Evolutionary conservation across 768 basidiomycete genomes (phyloP), one percentile per base, ranked within the genome.

Genomic region (Rhizopogon vulgaris): DNA sequence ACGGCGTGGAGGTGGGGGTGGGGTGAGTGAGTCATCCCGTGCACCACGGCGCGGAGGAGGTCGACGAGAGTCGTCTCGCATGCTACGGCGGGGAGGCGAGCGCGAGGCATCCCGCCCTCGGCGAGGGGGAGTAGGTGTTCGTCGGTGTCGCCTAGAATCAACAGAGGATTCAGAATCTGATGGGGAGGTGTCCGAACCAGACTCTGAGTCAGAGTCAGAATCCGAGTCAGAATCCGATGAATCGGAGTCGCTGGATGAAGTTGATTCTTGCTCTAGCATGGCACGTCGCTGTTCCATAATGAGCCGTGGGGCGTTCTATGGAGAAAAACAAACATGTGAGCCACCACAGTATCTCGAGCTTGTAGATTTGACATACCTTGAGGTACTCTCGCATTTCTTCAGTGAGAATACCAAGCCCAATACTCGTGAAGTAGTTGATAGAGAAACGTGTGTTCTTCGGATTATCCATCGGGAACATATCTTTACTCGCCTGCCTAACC

Each of bases 391-490:
- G 79, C 96, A 98, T 97, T 28, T 88, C 88, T 69, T 98, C 94
- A 1, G 96, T 99, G 55, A 97, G 66, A 22, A 79, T 78, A 51
- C 96, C 96, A 54, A 98, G 64, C 0, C 92, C 92, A 58, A 99
- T 85, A 60, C 89, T 92, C 6, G 96, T 99, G 66, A 97, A 96
- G 73, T 98, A 98, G 67, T 96, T 96, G 83, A 95, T 95, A 3
- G 92, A 82, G 65, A 94, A 93, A 49, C 96, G 80, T 1, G 96
- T 98, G 63, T 98, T 89, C 71, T 95, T 96, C 0, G 96, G 96
- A 54, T 94, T 84, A 69, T 97, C 94, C 71, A 85, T 80, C 0
- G 96, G 96, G 84, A 98, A 97, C 86, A 99, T 90, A 38, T 82
- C 82, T 41, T 73, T 75, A 65, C 87, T 90, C 2, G 80, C 82